These are phyloP conservation scores for Salix viminalis DNA, from an alignment of 345 rosid genomes.

Conservation along the genomic window DNA sequence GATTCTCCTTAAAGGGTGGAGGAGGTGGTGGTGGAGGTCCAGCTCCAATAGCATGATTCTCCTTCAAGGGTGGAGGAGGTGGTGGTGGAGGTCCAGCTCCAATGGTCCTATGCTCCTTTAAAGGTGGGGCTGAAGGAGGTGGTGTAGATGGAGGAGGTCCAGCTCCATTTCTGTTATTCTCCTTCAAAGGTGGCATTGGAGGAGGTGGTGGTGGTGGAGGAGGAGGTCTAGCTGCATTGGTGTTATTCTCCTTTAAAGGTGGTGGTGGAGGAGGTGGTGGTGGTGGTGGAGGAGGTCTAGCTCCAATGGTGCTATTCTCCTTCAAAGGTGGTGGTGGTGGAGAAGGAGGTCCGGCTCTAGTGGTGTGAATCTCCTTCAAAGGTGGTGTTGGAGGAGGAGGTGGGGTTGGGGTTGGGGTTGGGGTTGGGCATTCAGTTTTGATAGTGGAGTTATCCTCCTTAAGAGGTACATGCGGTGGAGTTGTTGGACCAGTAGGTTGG, in stretches of 20 bases:
- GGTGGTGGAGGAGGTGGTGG: background rate
- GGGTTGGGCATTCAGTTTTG: background rate
- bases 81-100: conserved; percentile 27
- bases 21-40: conserved; percentile 19
- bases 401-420: background rate
- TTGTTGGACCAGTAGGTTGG: conserved; percentile 17
- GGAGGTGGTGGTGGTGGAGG: conserved; percentile 27
- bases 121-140: conserved; percentile 20
- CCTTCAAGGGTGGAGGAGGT: conserved; percentile 19
- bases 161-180: no score
- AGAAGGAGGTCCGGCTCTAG: conserved; percentile 5
- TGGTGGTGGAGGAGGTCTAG: background rate
- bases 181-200: conserved; percentile 16
- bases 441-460: background rate
- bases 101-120: conserved; percentile 22
- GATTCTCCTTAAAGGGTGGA: background rate
- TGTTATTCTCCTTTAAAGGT: conserved; percentile 7
- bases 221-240: background rate
- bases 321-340: conserved; percentile 4
- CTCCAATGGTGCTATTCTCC: background rate
- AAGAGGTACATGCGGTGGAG: background rate
- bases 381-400: conserved; percentile 8
- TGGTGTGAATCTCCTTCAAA: background rate
- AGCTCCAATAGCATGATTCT: background rate
- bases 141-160: conserved; percentile 19